Evolutionary conservation across 805 yeast species (phyloP), one percentile per base, ranked within the genome.

Genomic region (Candida fluviatilis): DNA sequence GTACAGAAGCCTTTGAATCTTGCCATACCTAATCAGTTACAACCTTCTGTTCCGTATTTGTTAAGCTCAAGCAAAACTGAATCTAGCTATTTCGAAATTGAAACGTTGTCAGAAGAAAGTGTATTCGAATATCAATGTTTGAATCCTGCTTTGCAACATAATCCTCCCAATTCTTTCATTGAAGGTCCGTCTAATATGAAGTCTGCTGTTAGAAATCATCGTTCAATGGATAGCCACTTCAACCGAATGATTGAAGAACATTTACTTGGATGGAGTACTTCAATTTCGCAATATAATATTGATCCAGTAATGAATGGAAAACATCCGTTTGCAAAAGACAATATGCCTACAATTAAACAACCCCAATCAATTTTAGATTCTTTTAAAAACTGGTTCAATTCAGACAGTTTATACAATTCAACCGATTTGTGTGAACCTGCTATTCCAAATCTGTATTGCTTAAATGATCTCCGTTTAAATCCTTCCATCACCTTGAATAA

Each of bases 181-280:
- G 19, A 34, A 11, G 11, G 13, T 4, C 27, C 11, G 6, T 13
- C 29, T 5, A 10, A 33, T 13, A 6, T 34, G 13, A 16, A 28
- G 7, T 36, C 47, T 0, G 17, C 43, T 7, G 40, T 46, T 21
- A 38, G 37, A 19, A 33, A 24, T 34, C 47, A 47, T 31, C 45
- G 38, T 17, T 27, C 37, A 11, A 36, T 23, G 15, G 34, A 18
- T 23, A 53, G 50, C 36, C 34, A 39, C 21, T 57, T 60, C 33
- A 51, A 48, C 15, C 53, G 51, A 4, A 50, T 44, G 26, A 52
- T 60, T 53, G 67, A 62, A 39, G 62, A 58, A 7, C 39, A 67
- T 31, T 43, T 62, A 24, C 38, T 54, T 1, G 37, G 64, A 25
- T 64, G 64, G 60, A 49, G 60, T 34, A 66, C 67, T 3, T 43